Evolutionary conservation across 2,329 filamentous ascomycete species (phyloP).

Genomic region (Clonostachys rhizophaga): DNA sequence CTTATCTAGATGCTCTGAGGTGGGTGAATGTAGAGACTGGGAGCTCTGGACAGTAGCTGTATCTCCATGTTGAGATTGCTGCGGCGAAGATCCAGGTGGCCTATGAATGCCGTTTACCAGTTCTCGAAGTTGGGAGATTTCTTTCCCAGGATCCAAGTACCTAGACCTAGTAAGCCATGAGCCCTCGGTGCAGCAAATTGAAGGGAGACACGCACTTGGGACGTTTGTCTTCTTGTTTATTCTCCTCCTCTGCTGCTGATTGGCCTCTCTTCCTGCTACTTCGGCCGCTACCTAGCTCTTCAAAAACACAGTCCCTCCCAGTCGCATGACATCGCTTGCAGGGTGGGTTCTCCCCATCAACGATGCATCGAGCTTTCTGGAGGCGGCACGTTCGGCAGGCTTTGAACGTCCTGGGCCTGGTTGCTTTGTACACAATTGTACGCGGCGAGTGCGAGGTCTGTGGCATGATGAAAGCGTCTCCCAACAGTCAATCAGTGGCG

Average conservation of each 20-base stretch:
- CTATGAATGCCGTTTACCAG: no score
- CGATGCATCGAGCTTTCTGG: conserved; percentile 8
- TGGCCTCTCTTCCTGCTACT: neutral
- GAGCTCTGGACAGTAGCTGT: no score
- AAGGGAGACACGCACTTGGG: no score
- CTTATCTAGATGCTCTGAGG: neutral
- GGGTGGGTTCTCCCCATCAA: conserved; percentile 5
- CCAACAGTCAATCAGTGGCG: no score
- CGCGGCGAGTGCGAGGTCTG: neutral
- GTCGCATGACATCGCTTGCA: conserved; percentile 7
- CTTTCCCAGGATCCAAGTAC: no score
- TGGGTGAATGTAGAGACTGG: neutral
- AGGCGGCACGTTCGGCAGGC: conserved; percentile 1
- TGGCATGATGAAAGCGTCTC: neutral
- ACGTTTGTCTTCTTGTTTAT: no score
- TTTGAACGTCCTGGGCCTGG: neutral
- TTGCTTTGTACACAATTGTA: neutral
- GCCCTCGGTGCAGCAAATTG: no score
- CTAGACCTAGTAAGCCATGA: no score
- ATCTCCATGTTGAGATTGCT: no score
- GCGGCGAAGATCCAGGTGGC: no score
- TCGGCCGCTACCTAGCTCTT: neutral
- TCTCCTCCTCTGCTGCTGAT: neutral
- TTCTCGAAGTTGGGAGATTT: no score
- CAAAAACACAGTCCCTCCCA: conserved; percentile 9